Percentiles rank a stretch among this genome's conserved stretches.
phyloP scores from a whole-genome alignment of 352 stramenopile genomes.

The Pythium pyrilobum region DNA sequence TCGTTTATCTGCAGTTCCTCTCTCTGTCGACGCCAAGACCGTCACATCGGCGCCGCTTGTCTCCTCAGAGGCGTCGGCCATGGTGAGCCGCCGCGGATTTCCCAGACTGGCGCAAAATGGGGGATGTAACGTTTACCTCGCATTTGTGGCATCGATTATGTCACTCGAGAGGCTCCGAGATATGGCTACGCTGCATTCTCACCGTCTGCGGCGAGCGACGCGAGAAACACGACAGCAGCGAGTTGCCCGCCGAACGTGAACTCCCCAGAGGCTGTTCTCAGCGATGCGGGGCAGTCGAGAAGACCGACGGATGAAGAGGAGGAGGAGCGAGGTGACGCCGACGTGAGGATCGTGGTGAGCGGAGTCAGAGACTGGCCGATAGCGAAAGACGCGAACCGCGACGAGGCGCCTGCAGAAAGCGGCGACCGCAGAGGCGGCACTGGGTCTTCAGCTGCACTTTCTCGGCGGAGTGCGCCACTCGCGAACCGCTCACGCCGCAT shows the following conservation, averaged over 20 bases:
- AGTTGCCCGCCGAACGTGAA: constrained; percentile 43
- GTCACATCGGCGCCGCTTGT: neutral
- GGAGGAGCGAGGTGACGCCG: neutral
- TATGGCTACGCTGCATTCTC: constrained; percentile 5
- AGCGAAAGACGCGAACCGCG: constrained; percentile 45
- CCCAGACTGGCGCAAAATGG: no score
- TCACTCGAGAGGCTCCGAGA: neutral
- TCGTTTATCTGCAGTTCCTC: neutral
- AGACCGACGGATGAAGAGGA: constrained; percentile 3
- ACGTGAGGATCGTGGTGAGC: neutral
- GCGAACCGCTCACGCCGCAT: constrained; percentile 33
- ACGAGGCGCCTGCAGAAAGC: constrained; percentile 14
- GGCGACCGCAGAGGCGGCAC: constrained; percentile 18
- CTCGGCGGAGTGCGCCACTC: constrained; percentile 13
- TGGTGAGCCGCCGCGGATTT: no score
- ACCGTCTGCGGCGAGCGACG: neutral
- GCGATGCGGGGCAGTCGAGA: neutral
- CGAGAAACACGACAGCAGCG: constrained; percentile 39
- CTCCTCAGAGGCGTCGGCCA: no score
- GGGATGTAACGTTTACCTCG: neutral
- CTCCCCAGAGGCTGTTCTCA: constrained; percentile 25
- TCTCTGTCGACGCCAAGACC: neutral
- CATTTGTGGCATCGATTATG: constrained; percentile 2
- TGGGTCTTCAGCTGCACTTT: constrained; percentile 21
- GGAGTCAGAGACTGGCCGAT: constrained; percentile 32